Base-by-base conservation (phyloP, 352 stramenopile genomes). In the Saprolegnia diclina region DNA sequence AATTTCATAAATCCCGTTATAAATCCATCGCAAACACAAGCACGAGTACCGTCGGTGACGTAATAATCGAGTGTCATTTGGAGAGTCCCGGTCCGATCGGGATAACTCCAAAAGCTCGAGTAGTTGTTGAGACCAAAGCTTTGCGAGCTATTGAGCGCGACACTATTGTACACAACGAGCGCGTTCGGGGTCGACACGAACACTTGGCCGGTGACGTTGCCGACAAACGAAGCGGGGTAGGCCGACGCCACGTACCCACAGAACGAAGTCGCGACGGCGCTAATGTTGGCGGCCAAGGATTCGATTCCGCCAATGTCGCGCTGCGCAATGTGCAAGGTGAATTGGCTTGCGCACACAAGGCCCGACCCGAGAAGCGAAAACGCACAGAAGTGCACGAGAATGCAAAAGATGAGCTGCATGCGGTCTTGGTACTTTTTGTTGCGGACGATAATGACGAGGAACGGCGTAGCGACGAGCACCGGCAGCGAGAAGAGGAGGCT, bases 331-430 rank as follows among this genome's bases (percentile, higher is more conserved):
- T 59, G 52, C 52, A 24, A 59, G 2, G 52, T 59, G 19, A 42
- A 42, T 24, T 59, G 52, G 4, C 52, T 54, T 13, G 75, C 79
- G 38, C 82, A 70, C 56, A 90, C 61, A n/a, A 71, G 71, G 9
- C 82, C 83, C 22, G 76, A 73, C 11, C 74, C 72, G 19, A 91
- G 70, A 26, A 88, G 72, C 13, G 69, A 80, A 4, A 79, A 56
- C 0, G 77, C 82, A 56, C 90, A 92, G 74, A 82, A 92, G 62
- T 88, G 74, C 19, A 89, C 81, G 55, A 92, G 83, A 26, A 75
- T 50, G 54, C 81, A 91, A 4, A 92, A 69, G 13, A 90, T 70
- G 7, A 71, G 65, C 57, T 90, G 82, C 56, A 91, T 83, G 48
- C 83, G 74, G 0, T 82, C 80, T 4, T 74, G 71, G 70, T 90